Conservation (phyloP, 208 protist genomes). For the Wallacemonas sp. region DNA sequence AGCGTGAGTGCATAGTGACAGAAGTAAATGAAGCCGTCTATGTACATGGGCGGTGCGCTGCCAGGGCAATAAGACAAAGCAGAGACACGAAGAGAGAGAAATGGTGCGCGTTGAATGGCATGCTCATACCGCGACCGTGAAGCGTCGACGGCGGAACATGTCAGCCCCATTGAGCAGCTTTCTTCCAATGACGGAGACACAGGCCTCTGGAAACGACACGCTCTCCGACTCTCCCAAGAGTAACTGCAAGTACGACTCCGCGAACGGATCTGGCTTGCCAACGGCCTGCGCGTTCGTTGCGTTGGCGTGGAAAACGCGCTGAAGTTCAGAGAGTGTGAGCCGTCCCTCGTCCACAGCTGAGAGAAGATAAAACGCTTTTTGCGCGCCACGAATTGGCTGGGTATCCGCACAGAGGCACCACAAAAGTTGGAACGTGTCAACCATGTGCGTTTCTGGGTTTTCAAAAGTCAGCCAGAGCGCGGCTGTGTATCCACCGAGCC, state of each 20-base stretch:
- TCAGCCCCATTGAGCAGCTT: constrained; percentile 78
- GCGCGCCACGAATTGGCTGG: constrained; percentile 79
- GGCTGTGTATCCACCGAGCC: constrained; percentile 54
- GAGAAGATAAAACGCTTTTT: constrained; percentile 82
- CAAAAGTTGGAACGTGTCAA: constrained; percentile 58
- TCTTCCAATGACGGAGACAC: constrained; percentile 61
- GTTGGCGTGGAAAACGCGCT: constrained; percentile 57
- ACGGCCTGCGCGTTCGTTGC: constrained; percentile 57
- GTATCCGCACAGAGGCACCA: constrained; percentile 74
- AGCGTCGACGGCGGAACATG: constrained; percentile 68
- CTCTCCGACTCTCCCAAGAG: constrained; percentile 39
- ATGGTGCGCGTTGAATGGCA: neutral
- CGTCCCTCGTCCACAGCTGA: constrained; percentile 26
- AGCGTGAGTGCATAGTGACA: too few relatives aligned
- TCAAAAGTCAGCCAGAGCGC: constrained; percentile 81
- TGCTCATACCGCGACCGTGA: constrained; percentile 18
- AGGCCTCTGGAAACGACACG: constrained; percentile 65
- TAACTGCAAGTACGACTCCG: constrained; percentile 45
- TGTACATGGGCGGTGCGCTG: too few relatives aligned
- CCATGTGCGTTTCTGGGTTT: constrained; percentile 22
- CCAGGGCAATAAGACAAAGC: too few relatives aligned
- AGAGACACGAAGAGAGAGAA: neutral
- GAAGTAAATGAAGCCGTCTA: too few relatives aligned
- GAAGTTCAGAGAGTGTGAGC: constrained; percentile 32
- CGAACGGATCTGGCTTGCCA: constrained; percentile 59